Base-by-base conservation (phyloP, 225 moss, liverwort and hornwort genomes). In the Ulota crispa region DNA sequence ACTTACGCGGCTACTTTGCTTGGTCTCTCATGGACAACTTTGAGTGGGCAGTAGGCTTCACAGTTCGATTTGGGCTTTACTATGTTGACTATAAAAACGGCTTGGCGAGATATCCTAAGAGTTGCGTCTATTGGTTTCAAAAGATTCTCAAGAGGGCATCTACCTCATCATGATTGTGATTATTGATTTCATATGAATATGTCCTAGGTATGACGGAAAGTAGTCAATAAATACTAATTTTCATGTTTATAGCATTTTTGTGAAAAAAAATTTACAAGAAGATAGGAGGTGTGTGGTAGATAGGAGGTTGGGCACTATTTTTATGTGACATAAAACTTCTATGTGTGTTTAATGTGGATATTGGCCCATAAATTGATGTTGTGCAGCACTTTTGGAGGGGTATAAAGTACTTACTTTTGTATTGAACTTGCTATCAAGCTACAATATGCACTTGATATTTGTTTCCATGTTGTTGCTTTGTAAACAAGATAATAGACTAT, bases 1-100 rank as follows among this genome's bases (percentile, higher is more conserved):
- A 85, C 27, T 9, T 91, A 0, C 76, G 79, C 0, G 87, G 91
- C 34, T 91, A 89, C 64, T 91, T 91, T 81, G 91, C 89, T 0
- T 91, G 89, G 91, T 91, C 91, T 67, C 82, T 91, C 3, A 39
- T 89, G 87, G 89, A 89, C 72, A 91, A 91, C 69, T 91, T 89
- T 10, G 89, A 87, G 59, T 89, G 89, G 85, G 53, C 77, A 0
- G 30, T 78, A 2, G 87, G 89, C 5, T 89, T 4, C 37, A 81
- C 72, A 0, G 42, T 78, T 5, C 53, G 78, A 27, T 82, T 85
- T 54, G 82, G 85, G 4, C 82, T 89, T 2, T 84, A 84, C 64
- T 85, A 84, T 0, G 80, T 89, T 0, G 87, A 87, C 64, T 87
- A 85, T 20, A 78, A 73, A 41, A 78, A 85, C 21, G 85, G 15